Base-by-base conservation (phyloP, 805 yeast genomes). In the Saccharomycodes ludwigii region DNA sequence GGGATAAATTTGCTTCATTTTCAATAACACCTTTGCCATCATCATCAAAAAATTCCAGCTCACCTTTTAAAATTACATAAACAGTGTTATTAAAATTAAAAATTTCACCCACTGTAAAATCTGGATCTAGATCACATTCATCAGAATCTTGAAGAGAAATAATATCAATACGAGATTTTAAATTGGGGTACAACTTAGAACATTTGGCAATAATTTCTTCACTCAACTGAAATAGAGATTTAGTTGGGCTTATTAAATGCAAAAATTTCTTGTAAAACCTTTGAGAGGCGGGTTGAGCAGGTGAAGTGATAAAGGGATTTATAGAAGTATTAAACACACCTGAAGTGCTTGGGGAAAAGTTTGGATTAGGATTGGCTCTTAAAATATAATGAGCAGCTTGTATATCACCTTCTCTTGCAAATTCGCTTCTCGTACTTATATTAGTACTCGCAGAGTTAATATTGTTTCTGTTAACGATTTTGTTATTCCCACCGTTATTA, bases 71-170 rank as follows among this genome's bases (percentile, higher is more conserved):
- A 3, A 69, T 40, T 2, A 69, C 74, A 24, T 66, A 53, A 6
- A 72, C 65, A 4, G 63, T 52, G 36, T 63, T 66, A 36, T 58
- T 63, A 10, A 55, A 52, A 32, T 63, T 71, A 44, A 82, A 79
- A 5, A 80, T 75, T 42, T 79, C 82, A 7, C 65, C 66, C 0
- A 74, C 77, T 3, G 52, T 38, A 40, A 74, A 81, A 37, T 80
- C 94, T 0, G 86, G 86, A 50, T 82, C 94, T 35, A 82, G 56
- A 47, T 82, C 94, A 42, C 86, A 79, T 35, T 66, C 66, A 36
- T 71, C 67, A 25, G 52, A 52, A 50, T 81, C 88, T 46, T 81
- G 93, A 4, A 82, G 53, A 31, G 69, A 67, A n/a, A 65, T 55
- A 24, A 82, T 68, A 5, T 61, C 61, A 13, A 80, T 49, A 1